Percentiles rank a stretch among this genome's conserved stretches.
These are phyloP conservation scores for Venturia carpophila DNA, from an alignment of 2,329 filamentous ascomycete species.

Conservation along the genomic window DNA sequence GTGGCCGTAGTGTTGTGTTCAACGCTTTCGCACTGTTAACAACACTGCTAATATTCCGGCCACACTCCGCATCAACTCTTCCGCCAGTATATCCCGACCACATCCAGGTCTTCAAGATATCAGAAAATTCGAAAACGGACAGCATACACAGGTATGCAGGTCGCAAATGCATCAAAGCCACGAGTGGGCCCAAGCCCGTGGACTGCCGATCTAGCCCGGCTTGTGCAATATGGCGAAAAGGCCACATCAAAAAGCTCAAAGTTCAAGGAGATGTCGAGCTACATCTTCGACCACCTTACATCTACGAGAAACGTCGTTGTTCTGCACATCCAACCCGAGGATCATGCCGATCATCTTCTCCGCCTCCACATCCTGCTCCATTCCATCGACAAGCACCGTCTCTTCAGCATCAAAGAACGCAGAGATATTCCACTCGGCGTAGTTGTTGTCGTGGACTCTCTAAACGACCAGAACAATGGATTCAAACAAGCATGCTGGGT, in stretches of 20 bases:
- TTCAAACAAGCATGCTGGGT: conserved; percentile 15
- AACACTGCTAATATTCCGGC: background rate
- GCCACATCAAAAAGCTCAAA: background rate
- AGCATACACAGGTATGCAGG: background rate
- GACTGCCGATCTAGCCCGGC: background rate
- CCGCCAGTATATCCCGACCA: background rate
- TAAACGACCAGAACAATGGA: background rate
- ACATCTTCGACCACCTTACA: conserved; percentile 1
- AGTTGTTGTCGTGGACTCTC: conserved; percentile 8
- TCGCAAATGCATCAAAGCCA: conserved; percentile 4
- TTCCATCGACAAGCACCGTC: background rate
- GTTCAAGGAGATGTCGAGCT: background rate
- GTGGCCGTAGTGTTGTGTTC: background rate
- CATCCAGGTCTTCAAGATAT: too few relatives aligned
- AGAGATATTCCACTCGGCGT: background rate
- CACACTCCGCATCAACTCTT: background rate
- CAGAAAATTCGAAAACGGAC: background rate
- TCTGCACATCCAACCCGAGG: conserved; percentile 8
- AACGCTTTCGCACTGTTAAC: background rate
- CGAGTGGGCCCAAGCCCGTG: background rate
- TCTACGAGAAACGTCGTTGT: conserved; percentile 3
- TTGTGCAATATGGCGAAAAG: background rate
- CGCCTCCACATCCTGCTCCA: conserved; percentile 14
- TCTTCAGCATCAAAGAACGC: background rate
- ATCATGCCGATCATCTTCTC: conserved; percentile 6